phyloP scores from a whole-genome alignment of 2,329 filamentous ascomycete species.

The Phyllosticta ampelicida region DNA sequence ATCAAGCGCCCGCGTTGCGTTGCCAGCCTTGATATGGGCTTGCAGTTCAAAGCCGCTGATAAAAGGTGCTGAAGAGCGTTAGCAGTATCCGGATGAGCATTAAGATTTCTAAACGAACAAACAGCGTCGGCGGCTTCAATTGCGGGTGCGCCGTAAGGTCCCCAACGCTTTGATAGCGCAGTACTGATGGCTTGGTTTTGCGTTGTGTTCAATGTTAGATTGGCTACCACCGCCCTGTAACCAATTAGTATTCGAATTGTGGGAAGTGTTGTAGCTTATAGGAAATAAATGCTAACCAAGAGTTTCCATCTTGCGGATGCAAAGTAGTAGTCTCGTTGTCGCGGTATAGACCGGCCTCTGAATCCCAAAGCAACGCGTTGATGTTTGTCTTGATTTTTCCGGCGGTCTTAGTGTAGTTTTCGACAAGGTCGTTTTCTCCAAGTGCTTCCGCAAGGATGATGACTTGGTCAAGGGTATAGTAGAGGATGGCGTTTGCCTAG shows the following conservation, averaged over 20 bases:
- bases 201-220: constrained; percentile 37
- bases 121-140: constrained; percentile 49
- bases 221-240: constrained; percentile 14
- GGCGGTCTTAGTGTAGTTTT: constrained; percentile 22
- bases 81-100: constrained; percentile 26
- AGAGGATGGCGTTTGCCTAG: constrained; percentile 43
- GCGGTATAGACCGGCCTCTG: constrained; percentile 23
- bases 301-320: constrained; percentile 37
- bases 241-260: no score
- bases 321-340: constrained; percentile 37
- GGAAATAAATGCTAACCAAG: no score
- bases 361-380: constrained; percentile 19
- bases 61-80: constrained; percentile 30
- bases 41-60: constrained; percentile 50
- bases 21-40: constrained; percentile 41
- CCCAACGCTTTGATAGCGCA: constrained; percentile 43
- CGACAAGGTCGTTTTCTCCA: constrained; percentile 19
- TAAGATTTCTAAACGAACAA: constrained; percentile 25
- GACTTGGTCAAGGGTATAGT: constrained; percentile 25
- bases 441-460: constrained; percentile 5
- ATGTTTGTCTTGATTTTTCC: constrained; percentile 16
- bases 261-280: no score
- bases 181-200: constrained; percentile 35
- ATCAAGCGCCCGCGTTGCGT: constrained; percentile 42
- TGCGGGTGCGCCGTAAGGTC: constrained; percentile 42